Evolutionary conservation across 768 basidiomycete species (phyloP).

Genomic region (Macrocybe gigantea): DNA sequence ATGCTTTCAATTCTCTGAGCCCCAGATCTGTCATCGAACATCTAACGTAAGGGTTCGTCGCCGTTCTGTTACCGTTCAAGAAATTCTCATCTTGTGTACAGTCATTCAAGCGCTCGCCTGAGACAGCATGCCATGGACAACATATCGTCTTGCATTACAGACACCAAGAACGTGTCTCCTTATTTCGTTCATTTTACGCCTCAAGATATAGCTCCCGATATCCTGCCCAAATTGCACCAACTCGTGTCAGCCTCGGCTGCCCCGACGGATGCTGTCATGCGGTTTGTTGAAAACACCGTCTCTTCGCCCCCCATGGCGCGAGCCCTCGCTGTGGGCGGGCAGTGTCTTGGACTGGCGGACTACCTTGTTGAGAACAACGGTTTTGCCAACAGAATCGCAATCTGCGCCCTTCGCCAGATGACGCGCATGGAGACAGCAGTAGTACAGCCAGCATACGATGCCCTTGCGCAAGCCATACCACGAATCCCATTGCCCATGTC

Average conservation of each 20-base stretch:
- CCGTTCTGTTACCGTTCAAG: neutral
- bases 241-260: constrained; percentile 8
- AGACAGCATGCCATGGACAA: constrained; percentile 15
- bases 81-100: neutral
- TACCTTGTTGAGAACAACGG: constrained; percentile 9
- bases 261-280: constrained; percentile 5
- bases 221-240: constrained; percentile 14
- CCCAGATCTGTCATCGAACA: constrained; percentile 11
- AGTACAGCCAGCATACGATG: constrained; percentile 11
- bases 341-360: constrained; percentile 10
- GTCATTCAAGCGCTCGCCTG: constrained; percentile 11
- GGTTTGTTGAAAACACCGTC: constrained; percentile 9
- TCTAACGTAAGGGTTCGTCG: constrained; percentile 8
- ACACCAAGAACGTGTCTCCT: constrained; percentile 5
- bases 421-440: constrained; percentile 9
- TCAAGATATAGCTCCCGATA: constrained; percentile 9
- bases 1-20: constrained; percentile 7
- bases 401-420: constrained; percentile 12
- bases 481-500: constrained; percentile 7
- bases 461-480: constrained; percentile 7
- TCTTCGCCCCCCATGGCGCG: constrained; percentile 12
- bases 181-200: constrained; percentile 9
- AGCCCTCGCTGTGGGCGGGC: constrained; percentile 10
- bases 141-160: constrained; percentile 11
- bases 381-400: constrained; percentile 9